Evolutionary conservation across 2,329 filamentous ascomycete genomes (phyloP), one percentile per base, ranked within the genome.

Genomic region (Aureobasidium sp.): DNA sequence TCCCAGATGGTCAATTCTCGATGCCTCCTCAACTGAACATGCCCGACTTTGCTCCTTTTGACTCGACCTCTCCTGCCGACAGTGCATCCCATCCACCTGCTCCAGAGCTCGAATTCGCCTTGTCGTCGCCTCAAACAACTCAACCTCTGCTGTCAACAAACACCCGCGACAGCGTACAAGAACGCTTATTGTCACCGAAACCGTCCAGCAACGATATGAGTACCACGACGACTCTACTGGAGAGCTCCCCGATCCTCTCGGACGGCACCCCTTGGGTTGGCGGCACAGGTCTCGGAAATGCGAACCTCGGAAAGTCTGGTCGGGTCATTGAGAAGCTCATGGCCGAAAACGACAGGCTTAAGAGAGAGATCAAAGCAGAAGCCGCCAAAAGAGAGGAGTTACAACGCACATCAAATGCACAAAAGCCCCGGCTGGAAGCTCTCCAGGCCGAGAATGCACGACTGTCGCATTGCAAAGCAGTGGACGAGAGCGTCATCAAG

Each of bases 291-390:
- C 63, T 66, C 12, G 64, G 62, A 8, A 64, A 41, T 49, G 53
- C 63, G 9, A 59, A 48, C 8, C 51, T 66, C 41, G 88, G 88
- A 47, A 91, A 91, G 77, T 90, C 87, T 11, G 88, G 88, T 9
- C 81, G 87, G 37, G 88, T 91, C 58, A 93, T 94, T 73, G 90
- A 94, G 75, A 85, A 86, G 70, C 82, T 94, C 60, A 89, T 91
- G 70, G 86, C 87, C 59, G 89, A 93, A 71, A 91, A 91, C 67
- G 89, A 93, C 70, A 82, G 86, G 44, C 78, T 93, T 49, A 89
- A 89, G 68, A 83, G 89, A 58, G 89, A 93, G 66, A 69, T 79
- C 47, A 74, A 73, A 36, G 72, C 75, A 2, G 75, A 78, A 64
- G 71, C 73, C 57, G 68, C 76, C 20, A 74, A 74, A 49, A 81